A percentile compares a stretch with the other conserved stretches of the same genome.
These are phyloP conservation scores for Scedosporium boydii DNA, from an alignment of 2,329 filamentous ascomycete species.

Conservation along the genomic window DNA sequence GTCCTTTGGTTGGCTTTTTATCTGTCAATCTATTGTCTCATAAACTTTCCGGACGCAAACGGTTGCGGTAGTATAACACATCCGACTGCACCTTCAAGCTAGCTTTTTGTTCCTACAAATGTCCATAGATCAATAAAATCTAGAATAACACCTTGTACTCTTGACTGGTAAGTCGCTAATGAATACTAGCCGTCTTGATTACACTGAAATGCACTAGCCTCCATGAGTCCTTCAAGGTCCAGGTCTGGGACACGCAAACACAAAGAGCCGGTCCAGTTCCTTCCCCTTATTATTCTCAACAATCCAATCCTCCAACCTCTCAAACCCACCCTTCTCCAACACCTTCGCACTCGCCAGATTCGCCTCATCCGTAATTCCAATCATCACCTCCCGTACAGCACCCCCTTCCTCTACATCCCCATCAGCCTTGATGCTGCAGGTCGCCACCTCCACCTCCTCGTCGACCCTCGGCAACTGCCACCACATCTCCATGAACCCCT, in stretches of 20 bases:
- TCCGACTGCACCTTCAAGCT: no score
- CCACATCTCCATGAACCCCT: constrained; percentile 35
- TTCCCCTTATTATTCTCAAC: background rate
- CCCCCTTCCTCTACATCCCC: constrained; percentile 11
- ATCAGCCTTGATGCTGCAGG: constrained; percentile 20
- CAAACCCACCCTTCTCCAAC: constrained; percentile 46
- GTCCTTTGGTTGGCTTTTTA: no score
- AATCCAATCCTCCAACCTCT: constrained; percentile 8
- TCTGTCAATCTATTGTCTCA: no score
- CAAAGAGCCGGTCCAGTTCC: background rate
- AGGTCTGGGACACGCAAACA: background rate
- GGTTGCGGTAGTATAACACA: no score
- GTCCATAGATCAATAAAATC: no score
- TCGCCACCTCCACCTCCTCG: constrained; percentile 32
- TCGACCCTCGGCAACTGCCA: constrained; percentile 37
- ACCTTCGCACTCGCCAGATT: constrained; percentile 48
- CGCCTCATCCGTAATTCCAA: constrained; percentile 34
- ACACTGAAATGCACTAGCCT: background rate
- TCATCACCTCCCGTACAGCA: constrained; percentile 28
- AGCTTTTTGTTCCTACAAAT: no score
- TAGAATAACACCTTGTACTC: no score
- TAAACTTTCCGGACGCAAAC: no score
- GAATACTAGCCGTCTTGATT: no score
- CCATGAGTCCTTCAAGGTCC: background rate
- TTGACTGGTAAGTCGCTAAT: no score